Evolutionary conservation across 352 stramenopile genomes (phyloP), one percentile per base, ranked within the genome.

Genomic region (Pythium plurisporium): DNA sequence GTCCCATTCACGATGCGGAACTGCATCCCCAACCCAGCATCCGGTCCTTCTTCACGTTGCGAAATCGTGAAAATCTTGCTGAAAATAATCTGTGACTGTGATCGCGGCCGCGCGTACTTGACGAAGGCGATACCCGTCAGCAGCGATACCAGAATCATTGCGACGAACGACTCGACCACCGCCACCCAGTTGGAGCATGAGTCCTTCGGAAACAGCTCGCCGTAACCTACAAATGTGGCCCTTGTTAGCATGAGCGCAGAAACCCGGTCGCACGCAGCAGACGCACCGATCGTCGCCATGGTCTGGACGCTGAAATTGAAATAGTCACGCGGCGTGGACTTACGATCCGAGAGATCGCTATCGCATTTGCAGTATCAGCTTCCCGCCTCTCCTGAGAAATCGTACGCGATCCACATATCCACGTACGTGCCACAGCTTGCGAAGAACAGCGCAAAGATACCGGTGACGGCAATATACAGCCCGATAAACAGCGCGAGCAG

Each of bases 241-340:
- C 2, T 19, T 43, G n/a, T n/a, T n/a, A n/a, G n/a, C n/a, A n/a
- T n/a, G n/a, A n/a, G n/a, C n/a, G n/a, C n/a, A n/a, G n/a, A n/a
- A n/a, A n/a, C n/a, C n/a, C n/a, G n/a, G n/a, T n/a, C 22, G 45
- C n/a, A n/a, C n/a, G n/a, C n/a, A 17, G 22, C 0, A 3, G 19
- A 42, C 61, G 4, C 36, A 83, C 75, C 76, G 55, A 74, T 80
- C 9, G 70, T 85, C n/a, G 74, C 65, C 17, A 87, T 71, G 23
- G 76, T 83, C 49, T 87, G 76, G 11, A 87, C 45, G 37, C 74
- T 85, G 51, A 87, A 47, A 29, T 87, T 87, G 49, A 85, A 85
- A 30, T 71, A 87, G 53, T 82, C 72, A 1, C 74, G 71, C 25
- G 54, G 25, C 22, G 55, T 64, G 4, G 44, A 29, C 25, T 47